phyloP scores from a whole-genome alignment of 2,329 filamentous ascomycete species.

The Xylaria hypoxylon region DNA sequence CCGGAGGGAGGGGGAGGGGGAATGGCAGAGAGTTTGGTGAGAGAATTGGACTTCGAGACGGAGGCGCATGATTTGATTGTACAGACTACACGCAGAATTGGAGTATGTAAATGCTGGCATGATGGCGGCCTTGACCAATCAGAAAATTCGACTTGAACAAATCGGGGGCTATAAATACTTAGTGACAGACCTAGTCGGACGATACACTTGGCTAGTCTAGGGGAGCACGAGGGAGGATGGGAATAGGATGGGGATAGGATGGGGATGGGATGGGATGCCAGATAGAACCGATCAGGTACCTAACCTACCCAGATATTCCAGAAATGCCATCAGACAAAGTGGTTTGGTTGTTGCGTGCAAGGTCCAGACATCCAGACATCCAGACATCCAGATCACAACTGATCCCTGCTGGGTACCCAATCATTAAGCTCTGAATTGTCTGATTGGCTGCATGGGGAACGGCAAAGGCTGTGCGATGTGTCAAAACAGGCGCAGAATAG shows the following conservation, averaged over 20 bases:
- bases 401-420: slow-evolving; percentile 35
- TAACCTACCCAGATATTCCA: background rate
- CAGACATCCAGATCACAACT: slow-evolving; percentile 40
- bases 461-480: slow-evolving; percentile 35
- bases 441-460: slow-evolving; percentile 40
- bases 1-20: slow-evolving; percentile 39
- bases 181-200: slow-evolving; percentile 29
- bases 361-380: slow-evolving; percentile 14
- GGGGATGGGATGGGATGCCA: no score
- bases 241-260: no score
- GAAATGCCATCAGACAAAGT: slow-evolving; percentile 24
- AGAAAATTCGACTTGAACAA: slow-evolving; percentile 53
- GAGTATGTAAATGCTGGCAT: slow-evolving; percentile 35
- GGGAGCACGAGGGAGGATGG: slow-evolving; percentile 25
- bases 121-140: slow-evolving; percentile 52
- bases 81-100: slow-evolving; percentile 41
- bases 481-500: slow-evolving; percentile 39
- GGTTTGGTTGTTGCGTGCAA: background rate
- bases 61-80: slow-evolving; percentile 48
- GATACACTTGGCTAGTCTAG: background rate
- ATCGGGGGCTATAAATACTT: slow-evolving; percentile 34
- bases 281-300: no score
- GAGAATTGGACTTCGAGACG: slow-evolving; percentile 41
- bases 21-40: slow-evolving; percentile 44
- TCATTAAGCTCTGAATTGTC: slow-evolving; percentile 38